A percentile compares a stretch with the other conserved stretches of the same genome.
Conservation (phyloP, 208 protist genomes). For the Endotrypanum monterogeii region DNA sequence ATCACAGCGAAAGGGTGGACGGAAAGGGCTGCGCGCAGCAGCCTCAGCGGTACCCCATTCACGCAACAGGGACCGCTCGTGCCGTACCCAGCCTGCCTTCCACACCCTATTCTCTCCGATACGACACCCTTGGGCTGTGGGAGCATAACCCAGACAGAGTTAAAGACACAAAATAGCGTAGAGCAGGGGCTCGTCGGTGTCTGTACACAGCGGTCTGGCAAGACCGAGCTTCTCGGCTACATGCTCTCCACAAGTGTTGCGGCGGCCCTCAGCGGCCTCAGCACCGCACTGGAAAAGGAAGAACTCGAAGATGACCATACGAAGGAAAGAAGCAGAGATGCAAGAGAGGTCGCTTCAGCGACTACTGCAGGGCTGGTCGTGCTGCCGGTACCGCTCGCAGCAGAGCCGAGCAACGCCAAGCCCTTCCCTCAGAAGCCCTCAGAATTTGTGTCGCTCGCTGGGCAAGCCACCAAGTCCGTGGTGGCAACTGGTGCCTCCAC, state of each 20-base stretch:
- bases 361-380: neutral
- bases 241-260: slow-evolving; percentile 30
- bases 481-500: slow-evolving; percentile 1
- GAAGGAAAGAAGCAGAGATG: neutral
- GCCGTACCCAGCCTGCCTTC: slow-evolving; percentile 5
- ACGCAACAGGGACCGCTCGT: slow-evolving; percentile 6
- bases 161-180: slow-evolving; percentile 18
- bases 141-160: slow-evolving; percentile 3
- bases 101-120: slow-evolving; percentile 14
- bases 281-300: slow-evolving; percentile 34
- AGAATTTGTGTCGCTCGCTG: neutral
- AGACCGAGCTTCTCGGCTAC: slow-evolving; percentile 35
- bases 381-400: too few relatives aligned
- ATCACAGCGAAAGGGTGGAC: neutral
- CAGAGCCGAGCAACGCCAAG: neutral
- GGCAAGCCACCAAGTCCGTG: slow-evolving; percentile 2
- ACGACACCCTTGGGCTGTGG: neutral
- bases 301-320: neutral
- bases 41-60: slow-evolving; percentile 1
- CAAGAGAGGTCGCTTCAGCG: neutral
- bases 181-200: slow-evolving; percentile 25
- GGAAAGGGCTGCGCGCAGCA: neutral
- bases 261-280: slow-evolving; percentile 33
- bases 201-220: slow-evolving; percentile 33
- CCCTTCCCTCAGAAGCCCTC: neutral